Percentiles rank a stretch among this genome's conserved stretches.
These are phyloP conservation scores for Aspergillus panamensis DNA, from an alignment of 495 filamentous ascomycete species.

Conservation along the genomic window DNA sequence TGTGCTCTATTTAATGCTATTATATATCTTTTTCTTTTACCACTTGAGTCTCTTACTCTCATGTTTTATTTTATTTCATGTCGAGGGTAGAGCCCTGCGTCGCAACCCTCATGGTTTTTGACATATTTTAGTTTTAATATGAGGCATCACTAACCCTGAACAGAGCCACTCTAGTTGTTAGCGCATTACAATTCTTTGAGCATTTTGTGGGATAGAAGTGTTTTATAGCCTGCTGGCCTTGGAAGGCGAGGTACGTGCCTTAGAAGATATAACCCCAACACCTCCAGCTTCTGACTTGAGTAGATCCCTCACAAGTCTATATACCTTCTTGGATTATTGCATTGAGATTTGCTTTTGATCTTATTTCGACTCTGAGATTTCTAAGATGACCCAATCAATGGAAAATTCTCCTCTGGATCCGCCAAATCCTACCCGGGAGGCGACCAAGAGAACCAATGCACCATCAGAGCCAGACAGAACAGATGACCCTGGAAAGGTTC, in stretches of 20 bases:
- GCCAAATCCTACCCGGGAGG: conserved; percentile 23
- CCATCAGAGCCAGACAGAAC: conserved; percentile 16
- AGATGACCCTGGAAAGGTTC: conserved; percentile 15
- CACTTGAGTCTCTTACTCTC: background rate
- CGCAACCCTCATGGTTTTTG: background rate
- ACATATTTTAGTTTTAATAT: background rate
- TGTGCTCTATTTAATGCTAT: background rate
- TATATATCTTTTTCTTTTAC: background rate
- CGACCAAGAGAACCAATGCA: conserved; percentile 18
- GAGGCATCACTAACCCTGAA: background rate
- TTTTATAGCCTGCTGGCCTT: background rate
- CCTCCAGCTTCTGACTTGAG: background rate
- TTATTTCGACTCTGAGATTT: background rate
- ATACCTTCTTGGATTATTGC: background rate
- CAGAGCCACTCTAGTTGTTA: background rate
- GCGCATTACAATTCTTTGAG: background rate
- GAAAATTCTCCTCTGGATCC: conserved; percentile 32
- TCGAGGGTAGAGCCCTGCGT: background rate
- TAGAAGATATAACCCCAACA: no score
- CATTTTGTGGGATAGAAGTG: background rate
- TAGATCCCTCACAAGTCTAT: background rate
- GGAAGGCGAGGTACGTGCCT: no score
- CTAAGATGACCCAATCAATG: conserved; percentile 28
- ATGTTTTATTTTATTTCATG: background rate
- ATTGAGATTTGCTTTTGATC: background rate